Percentiles rank a stretch among this genome's conserved stretches.
These are phyloP conservation scores for Candida broadrunensis DNA, from an alignment of 805 yeast species.

Conservation along the genomic window DNA sequence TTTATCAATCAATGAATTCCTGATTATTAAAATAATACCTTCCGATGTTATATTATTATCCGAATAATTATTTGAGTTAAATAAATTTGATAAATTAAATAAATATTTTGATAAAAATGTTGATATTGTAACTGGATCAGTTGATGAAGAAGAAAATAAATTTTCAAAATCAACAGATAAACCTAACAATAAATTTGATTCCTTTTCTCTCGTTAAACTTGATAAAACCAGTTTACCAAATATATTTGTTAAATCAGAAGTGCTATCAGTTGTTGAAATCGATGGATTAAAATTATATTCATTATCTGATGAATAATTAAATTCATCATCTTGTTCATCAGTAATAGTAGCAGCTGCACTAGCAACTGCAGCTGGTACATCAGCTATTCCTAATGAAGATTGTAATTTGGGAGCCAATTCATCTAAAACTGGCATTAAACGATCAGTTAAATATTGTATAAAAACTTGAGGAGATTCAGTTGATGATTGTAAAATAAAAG, in stretches of 20 bases:
- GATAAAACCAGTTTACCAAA: constrained; percentile 12
- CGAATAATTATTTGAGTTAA: constrained; percentile 1
- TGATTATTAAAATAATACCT: constrained; percentile 8
- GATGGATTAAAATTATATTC: neutral
- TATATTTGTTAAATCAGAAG: constrained; percentile 2
- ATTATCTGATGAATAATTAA: constrained; percentile 1
- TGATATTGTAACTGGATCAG: neutral
- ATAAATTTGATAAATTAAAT: neutral
- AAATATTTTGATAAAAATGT: neutral
- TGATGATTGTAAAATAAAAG: constrained; percentile 6
- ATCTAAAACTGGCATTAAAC: constrained; percentile 25
- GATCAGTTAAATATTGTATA: constrained; percentile 20
- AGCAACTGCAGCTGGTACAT: neutral
- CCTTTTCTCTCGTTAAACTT: constrained; percentile 21
- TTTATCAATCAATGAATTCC: constrained; percentile 6
- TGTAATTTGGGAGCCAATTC: constrained; percentile 8
- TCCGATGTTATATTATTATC: constrained; percentile 8
- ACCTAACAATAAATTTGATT: constrained; percentile 19
- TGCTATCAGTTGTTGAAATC: neutral
- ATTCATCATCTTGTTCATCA: constrained; percentile 1
- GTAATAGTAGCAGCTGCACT: neutral
- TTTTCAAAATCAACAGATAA: constrained; percentile 15
- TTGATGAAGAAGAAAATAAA: constrained; percentile 3
- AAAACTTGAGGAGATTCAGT: constrained; percentile 6
- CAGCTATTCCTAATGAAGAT: neutral